Conservation (phyloP, 108 stramenopile species). For the Pseudonitzschia multistriata region DNA sequence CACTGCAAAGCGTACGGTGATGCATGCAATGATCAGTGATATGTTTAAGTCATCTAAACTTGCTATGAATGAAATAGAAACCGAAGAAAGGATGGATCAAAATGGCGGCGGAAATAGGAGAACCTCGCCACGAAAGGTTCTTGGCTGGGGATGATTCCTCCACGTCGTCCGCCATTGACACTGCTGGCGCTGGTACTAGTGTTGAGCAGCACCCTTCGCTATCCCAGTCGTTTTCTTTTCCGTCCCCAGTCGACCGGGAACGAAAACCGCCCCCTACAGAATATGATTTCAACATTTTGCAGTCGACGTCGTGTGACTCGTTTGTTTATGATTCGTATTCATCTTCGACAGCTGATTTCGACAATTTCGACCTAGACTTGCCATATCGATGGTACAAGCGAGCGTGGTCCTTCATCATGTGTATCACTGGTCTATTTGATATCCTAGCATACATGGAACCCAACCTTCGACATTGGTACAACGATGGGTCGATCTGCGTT, state of each 20-base stretch:
- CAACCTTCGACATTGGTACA: background rate
- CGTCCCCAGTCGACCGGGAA: background rate
- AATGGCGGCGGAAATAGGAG: background rate
- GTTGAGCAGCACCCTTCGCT: background rate
- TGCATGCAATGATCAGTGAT: no score
- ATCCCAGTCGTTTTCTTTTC: background rate
- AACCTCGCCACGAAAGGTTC: background rate
- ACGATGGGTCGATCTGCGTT: background rate
- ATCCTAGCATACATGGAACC: constrained; percentile 10
- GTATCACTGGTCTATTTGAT: constrained; percentile 7
- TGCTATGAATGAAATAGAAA: no score
- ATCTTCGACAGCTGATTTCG: background rate
- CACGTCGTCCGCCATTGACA: background rate
- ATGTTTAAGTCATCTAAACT: no score
- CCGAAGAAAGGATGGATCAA: background rate
- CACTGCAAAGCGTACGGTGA: no score
- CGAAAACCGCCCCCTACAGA: background rate
- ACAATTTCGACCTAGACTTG: constrained; percentile 6
- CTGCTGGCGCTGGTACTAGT: background rate
- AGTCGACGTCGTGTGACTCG: background rate
- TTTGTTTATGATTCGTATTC: background rate
- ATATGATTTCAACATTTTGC: background rate
- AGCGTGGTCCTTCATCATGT: background rate
- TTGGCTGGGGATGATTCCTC: background rate
- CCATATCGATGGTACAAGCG: constrained; percentile 9